phyloP scores from a whole-genome alignment of 108 stramenopile genomes.

The Nitzschia putrida region DNA sequence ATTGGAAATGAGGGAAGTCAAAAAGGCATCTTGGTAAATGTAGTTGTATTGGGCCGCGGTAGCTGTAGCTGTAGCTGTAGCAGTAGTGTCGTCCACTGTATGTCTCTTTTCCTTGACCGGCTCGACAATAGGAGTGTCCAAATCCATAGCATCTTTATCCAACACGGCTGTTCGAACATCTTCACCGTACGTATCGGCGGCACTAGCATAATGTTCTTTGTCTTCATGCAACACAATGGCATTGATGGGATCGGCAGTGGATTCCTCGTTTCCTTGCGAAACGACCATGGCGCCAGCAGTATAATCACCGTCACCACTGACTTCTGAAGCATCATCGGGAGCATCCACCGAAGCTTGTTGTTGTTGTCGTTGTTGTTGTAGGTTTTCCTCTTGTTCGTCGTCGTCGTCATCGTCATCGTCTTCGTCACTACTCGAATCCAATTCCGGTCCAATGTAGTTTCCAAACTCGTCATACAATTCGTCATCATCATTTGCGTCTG shows the following conservation, averaged over 20 bases:
- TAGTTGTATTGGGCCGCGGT: conserved; percentile 8
- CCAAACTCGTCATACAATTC: conserved; percentile 99
- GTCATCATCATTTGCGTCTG: conserved; percentile 55
- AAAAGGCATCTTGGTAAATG: conserved; percentile 59
- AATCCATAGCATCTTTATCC: conserved; percentile 98
- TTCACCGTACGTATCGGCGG: conserved; percentile 90
- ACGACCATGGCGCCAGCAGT: conserved; percentile 36
- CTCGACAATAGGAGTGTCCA: conserved; percentile 96
- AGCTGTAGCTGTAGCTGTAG: not conserved
- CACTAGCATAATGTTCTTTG: conserved; percentile 98
- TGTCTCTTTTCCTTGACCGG: conserved; percentile 76
- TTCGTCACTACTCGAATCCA: conserved; percentile 71
- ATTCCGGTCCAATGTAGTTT: conserved; percentile 99
- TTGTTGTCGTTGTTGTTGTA: conserved; percentile 15
- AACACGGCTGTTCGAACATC: conserved; percentile 93
- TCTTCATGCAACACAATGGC: conserved; percentile 98
- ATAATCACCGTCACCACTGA: conserved; percentile 56
- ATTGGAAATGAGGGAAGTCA: conserved; percentile 60
- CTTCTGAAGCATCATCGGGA: conserved; percentile 76
- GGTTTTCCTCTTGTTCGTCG: conserved; percentile 44
- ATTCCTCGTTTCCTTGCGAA: conserved; percentile 21
- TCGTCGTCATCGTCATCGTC: conserved; percentile 61
- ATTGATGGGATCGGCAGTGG: conserved; percentile 54
- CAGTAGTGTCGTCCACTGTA: conserved; percentile 1
- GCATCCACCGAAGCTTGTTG: not conserved